These are phyloP conservation scores for Russula lepida DNA, from an alignment of 768 basidiomycete genomes.

Conservation along the genomic window DNA sequence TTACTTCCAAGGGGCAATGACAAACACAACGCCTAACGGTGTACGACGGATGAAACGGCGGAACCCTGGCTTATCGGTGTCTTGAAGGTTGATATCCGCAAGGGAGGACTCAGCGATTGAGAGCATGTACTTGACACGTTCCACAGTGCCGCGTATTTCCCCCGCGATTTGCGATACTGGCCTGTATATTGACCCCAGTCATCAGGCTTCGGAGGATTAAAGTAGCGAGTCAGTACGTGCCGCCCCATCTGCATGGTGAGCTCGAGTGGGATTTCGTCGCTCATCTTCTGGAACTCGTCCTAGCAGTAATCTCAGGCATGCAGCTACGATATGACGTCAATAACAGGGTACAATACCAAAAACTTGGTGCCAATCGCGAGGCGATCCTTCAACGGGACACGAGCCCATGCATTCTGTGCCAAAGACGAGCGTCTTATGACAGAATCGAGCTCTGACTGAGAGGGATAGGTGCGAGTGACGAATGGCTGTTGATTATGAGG, in stretches of 20 bases:
- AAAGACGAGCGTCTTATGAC: constrained; percentile 46
- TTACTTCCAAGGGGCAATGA: constrained; percentile 91
- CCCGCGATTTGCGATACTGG: constrained; percentile 72
- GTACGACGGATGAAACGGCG: constrained; percentile 73
- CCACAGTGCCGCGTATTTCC: constrained; percentile 74
- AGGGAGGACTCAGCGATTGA: constrained; percentile 71
- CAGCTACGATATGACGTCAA: neutral
- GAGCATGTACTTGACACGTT: constrained; percentile 78
- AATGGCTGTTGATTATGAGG: constrained; percentile 72
- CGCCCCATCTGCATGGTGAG: constrained; percentile 88
- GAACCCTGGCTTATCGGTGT: constrained; percentile 79
- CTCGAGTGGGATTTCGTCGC: constrained; percentile 62
- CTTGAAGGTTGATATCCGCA: constrained; percentile 61
- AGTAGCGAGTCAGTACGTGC: constrained; percentile 35
- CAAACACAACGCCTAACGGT: constrained; percentile 80
- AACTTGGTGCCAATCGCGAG: constrained; percentile 66
- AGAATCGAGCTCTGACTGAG: constrained; percentile 49
- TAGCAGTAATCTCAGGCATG: constrained; percentile 18
- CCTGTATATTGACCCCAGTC: constrained; percentile 31
- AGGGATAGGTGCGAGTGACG: constrained; percentile 59
- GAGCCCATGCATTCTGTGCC: constrained; percentile 72
- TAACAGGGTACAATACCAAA: constrained; percentile 42
- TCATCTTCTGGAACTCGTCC: constrained; percentile 44
- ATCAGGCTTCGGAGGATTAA: neutral
- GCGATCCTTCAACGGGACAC: constrained; percentile 49